phyloP scores from a whole-genome alignment of 371 early-diverging fungal species.

The Coemansia sp. region DNA sequence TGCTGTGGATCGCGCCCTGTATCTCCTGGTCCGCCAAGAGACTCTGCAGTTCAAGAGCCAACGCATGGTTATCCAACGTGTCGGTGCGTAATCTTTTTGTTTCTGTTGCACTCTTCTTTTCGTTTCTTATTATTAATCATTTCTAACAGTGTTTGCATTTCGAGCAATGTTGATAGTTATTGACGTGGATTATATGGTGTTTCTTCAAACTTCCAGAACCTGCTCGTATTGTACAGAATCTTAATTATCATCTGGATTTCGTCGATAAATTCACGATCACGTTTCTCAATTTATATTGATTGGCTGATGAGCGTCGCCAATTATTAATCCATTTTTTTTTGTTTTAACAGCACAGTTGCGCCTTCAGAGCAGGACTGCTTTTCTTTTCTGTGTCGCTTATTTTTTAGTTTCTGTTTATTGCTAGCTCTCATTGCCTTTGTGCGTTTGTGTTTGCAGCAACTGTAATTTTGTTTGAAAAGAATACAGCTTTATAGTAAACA shows the following conservation, averaged over 20 bases:
- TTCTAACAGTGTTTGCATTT: neutral
- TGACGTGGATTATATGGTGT: no score
- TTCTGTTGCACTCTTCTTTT: neutral
- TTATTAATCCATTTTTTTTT: no score
- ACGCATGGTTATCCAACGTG: constrained; percentile 67
- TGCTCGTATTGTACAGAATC: no score
- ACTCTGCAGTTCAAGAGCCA: constrained; percentile 80
- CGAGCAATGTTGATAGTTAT: no score
- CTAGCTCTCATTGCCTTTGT: neutral
- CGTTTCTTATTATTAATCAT: neutral
- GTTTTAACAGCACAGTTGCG: no score
- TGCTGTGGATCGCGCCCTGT: constrained; percentile 74
- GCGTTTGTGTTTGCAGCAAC: no score
- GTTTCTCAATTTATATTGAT: no score
- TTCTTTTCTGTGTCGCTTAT: neutral
- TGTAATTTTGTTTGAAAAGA: neutral
- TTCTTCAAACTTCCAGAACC: no score
- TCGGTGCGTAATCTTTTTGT: constrained; percentile 52
- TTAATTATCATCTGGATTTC: no score
- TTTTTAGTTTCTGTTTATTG: neutral
- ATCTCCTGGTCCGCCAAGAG: constrained; percentile 79
- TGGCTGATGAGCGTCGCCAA: no score
- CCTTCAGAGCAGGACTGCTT: no score
- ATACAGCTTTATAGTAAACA: neutral
- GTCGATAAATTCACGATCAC: no score